These are phyloP conservation scores for Leccinum aurantiacum DNA, from an alignment of 768 basidiomycete genomes.

Conservation along the genomic window DNA sequence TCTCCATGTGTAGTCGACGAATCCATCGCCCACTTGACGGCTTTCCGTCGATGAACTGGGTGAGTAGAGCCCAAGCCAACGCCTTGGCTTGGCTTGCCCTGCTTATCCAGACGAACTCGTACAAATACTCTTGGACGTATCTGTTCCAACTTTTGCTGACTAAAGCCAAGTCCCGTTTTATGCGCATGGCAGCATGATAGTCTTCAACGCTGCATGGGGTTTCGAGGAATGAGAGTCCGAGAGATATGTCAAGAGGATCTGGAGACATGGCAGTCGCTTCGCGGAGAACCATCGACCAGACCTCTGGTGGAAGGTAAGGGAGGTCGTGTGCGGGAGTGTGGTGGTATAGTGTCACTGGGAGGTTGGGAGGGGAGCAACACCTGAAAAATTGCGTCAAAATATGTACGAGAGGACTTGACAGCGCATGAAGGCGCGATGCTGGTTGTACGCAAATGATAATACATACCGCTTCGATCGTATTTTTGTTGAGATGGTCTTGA, in stretches of 20 bases:
- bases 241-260: constrained; percentile 48
- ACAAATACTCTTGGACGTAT: constrained; percentile 55
- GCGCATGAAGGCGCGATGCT: not conserved
- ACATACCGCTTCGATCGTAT: constrained; percentile 18
- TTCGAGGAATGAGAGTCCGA: constrained; percentile 59
- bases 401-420: not conserved
- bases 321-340: constrained; percentile 36
- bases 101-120: constrained; percentile 70
- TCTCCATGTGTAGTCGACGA: constrained; percentile 69
- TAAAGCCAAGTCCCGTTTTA: constrained; percentile 50
- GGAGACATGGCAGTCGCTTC: constrained; percentile 48
- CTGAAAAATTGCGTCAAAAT: constrained; percentile 14
- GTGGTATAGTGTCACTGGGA: constrained; percentile 18
- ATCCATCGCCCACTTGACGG: constrained; percentile 49
- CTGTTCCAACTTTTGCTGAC: constrained; percentile 59
- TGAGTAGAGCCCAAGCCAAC: constrained; percentile 44
- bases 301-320: constrained; percentile 56
- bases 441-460: not conserved
- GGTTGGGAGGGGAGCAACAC: not conserved
- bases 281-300: constrained; percentile 67
- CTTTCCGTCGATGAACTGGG: constrained; percentile 41
- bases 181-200: constrained; percentile 48
- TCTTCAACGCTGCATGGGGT: constrained; percentile 41
- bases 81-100: constrained; percentile 50
- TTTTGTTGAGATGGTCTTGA: constrained; percentile 21